Percentiles rank a stretch among this genome's conserved stretches.
Evolutionary conservation across 768 basidiomycete species (phyloP).

Genomic region (Atractiella rhizophila): DNA sequence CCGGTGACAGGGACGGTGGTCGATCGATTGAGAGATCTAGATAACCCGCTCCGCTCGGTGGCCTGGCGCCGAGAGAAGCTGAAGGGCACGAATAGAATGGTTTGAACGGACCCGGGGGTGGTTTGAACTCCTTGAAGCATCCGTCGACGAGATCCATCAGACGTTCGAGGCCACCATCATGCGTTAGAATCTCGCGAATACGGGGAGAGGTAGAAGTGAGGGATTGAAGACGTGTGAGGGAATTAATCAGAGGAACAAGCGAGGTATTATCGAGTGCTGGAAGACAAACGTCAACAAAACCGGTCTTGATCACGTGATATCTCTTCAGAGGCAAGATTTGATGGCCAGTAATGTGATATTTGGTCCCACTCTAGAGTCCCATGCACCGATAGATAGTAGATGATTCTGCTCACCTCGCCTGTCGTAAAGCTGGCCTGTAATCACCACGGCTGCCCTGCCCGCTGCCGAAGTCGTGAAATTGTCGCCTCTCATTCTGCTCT

Average conservation of each 20-base stretch:
- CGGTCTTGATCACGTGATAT: not conserved
- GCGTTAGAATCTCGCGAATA: slow-evolving; percentile 93
- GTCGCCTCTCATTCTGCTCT: too few relatives aligned
- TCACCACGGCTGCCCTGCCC: slow-evolving; percentile 79
- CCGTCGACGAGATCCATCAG: slow-evolving; percentile 71
- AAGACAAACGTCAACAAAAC: not conserved
- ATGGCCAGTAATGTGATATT: too few relatives aligned
- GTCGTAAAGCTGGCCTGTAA: slow-evolving; percentile 83
- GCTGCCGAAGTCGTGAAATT: too few relatives aligned
- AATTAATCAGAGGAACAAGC: slow-evolving; percentile 57
- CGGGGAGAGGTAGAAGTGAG: slow-evolving; percentile 90
- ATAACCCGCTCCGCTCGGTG: not conserved
- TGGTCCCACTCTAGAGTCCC: too few relatives aligned
- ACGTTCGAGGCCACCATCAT: slow-evolving; percentile 89
- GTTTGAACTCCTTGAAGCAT: slow-evolving; percentile 23
- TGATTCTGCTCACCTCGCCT: slow-evolving; percentile 42
- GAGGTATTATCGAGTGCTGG: slow-evolving; percentile 23
- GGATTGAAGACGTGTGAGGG: slow-evolving; percentile 80
- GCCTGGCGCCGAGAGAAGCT: not conserved
- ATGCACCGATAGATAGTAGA: not conserved
- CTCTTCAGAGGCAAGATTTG: not conserved
- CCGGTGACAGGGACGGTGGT: not conserved
- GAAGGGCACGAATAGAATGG: slow-evolving; percentile 1
- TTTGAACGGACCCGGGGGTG: not conserved
- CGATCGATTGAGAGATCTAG: not conserved